These are phyloP conservation scores for Microcos paniculata DNA, from an alignment of 345 rosid genomes.

Conservation along the genomic window DNA sequence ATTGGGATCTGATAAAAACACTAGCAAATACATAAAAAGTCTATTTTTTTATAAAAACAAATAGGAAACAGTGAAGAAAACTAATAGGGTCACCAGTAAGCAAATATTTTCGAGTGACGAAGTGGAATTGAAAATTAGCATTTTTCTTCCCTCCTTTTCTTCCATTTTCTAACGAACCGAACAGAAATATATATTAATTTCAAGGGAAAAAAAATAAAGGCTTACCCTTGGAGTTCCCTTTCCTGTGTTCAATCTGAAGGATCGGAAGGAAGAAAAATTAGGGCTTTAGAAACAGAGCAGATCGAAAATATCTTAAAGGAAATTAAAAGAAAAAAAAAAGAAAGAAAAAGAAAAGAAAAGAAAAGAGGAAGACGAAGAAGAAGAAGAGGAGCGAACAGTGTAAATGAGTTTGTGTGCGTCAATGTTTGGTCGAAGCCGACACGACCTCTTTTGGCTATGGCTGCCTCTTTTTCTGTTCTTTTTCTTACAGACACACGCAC, in stretches of 20 bases:
- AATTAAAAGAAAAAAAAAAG: not conserved
- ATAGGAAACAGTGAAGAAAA: not conserved
- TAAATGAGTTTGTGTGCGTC: conserved; percentile 25
- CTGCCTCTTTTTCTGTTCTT: conserved; percentile 40
- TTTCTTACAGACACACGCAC: conserved; percentile 19
- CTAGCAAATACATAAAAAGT: not conserved
- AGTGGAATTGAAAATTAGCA: not conserved
- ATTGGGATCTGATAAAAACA: conserved; percentile 3
- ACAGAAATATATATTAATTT: conserved; percentile 3
- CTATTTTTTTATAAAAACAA: not conserved
- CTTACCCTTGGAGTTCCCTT: conserved; percentile 30
- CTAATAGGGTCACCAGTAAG: not conserved
- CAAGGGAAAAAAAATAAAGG: not conserved
- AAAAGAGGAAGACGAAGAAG: not conserved
- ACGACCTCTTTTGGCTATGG: conserved; percentile 56
- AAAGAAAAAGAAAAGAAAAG: no score
- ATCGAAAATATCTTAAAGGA: conserved; percentile 15
- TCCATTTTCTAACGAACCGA: conserved; percentile 25
- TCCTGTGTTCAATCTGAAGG: not conserved
- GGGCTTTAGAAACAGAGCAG: conserved; percentile 14
- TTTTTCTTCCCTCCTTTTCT: no score
- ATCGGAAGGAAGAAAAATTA: conserved; percentile 6
- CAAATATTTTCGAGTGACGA: no score
- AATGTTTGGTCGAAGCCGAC: conserved; percentile 99
- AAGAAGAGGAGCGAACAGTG: conserved; percentile 23